Conservation (phyloP, 768 basidiomycete species). For the Boletellus ananas region DNA sequence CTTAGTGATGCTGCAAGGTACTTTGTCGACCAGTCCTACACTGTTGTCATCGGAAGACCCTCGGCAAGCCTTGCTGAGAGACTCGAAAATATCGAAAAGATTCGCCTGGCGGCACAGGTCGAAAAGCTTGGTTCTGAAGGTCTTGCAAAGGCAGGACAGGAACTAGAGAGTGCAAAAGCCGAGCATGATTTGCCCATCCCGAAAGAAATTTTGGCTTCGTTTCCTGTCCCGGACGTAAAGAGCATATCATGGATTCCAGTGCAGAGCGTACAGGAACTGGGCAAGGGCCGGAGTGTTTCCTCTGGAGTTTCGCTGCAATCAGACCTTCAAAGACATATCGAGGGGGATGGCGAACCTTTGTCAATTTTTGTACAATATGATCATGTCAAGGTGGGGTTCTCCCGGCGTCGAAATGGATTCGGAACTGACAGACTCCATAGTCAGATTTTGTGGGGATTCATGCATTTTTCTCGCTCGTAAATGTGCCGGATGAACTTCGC, state of each 20-base stretch:
- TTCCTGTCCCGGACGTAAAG: constrained; percentile 89
- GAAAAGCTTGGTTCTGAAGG: constrained; percentile 75
- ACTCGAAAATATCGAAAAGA: constrained; percentile 78
- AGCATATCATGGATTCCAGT: constrained; percentile 91
- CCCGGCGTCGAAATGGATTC: neutral
- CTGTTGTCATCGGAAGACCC: constrained; percentile 84
- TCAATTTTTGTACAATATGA: constrained; percentile 94
- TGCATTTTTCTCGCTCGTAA: constrained; percentile 72
- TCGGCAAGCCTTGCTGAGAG: constrained; percentile 79
- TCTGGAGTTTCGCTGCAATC: constrained; percentile 31
- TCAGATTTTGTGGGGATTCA: constrained; percentile 89
- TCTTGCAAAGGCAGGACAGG: constrained; percentile 60
- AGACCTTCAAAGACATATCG: constrained; percentile 59
- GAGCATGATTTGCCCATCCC: constrained; percentile 87
- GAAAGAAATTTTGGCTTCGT: constrained; percentile 69
- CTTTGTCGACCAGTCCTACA: constrained; percentile 65
- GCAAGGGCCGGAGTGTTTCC: constrained; percentile 40
- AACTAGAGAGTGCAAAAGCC: constrained; percentile 77
- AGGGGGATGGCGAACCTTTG: constrained; percentile 59
- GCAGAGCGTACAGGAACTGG: constrained; percentile 60
- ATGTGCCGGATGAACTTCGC: constrained; percentile 68
- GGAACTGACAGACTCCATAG: constrained; percentile 35
- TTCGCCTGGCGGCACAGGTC: constrained; percentile 66
- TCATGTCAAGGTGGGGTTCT: constrained; percentile 68
- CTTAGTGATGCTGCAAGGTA: constrained; percentile 49